These are phyloP conservation scores for Aspergillus indologenus DNA, from an alignment of 495 filamentous ascomycete genomes.

Conservation along the genomic window DNA sequence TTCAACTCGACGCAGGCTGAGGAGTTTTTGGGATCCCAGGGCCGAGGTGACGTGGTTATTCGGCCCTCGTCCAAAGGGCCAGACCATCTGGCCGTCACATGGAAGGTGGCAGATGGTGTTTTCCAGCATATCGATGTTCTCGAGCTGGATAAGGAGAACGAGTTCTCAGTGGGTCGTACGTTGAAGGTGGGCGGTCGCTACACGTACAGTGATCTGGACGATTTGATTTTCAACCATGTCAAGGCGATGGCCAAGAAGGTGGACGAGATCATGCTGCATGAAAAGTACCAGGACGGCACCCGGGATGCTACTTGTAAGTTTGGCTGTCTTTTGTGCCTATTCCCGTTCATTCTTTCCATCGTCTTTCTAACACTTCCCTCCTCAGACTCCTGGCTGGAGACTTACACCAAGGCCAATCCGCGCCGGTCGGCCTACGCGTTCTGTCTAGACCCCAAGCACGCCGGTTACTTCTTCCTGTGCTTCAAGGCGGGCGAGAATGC, in stretches of 20 bases:
- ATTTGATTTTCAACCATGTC: constrained; percentile 94
- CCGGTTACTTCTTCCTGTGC: constrained; percentile 92
- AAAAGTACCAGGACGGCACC: constrained; percentile 81
- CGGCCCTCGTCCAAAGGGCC: constrained; percentile 89
- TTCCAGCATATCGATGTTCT: constrained; percentile 98
- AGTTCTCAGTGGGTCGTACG: constrained; percentile 83
- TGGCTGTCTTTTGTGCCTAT: constrained; percentile 5
- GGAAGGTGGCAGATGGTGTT: constrained; percentile 94
- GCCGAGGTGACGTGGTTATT: constrained; percentile 86
- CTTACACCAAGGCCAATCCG: constrained; percentile 93
- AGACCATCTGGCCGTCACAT: constrained; percentile 93
- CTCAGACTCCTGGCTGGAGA: constrained; percentile 88
- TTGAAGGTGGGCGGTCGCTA: constrained; percentile 83
- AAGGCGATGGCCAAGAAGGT: constrained; percentile 98
- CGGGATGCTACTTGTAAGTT: constrained; percentile 79
- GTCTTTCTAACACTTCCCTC: background rate
- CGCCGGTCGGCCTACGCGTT: constrained; percentile 91
- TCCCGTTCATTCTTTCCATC: constrained; percentile 6
- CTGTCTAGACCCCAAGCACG: constrained; percentile 85
- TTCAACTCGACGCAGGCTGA: constrained; percentile 93
- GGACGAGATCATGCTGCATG: constrained; percentile 88
- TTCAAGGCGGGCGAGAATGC: constrained; percentile 85
- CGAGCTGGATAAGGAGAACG: constrained; percentile 92
- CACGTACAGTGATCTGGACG: constrained; percentile 92
- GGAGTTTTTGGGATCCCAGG: constrained; percentile 83